Conservation (phyloP, 2,329 filamentous ascomycete species). For the Diplodia sapinea region DNA sequence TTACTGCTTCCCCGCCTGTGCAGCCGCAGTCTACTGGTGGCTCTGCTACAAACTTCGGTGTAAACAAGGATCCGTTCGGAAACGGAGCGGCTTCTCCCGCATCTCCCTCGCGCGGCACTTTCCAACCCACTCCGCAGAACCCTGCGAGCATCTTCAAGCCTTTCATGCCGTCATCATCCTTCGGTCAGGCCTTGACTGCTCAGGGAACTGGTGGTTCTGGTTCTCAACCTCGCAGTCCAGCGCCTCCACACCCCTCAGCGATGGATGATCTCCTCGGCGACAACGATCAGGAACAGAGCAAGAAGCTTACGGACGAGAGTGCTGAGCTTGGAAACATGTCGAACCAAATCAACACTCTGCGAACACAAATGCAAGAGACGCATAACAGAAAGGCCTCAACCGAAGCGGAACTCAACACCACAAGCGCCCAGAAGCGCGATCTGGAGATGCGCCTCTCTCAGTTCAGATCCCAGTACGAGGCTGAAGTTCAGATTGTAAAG, state of each 20-base stretch:
- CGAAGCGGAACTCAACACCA: constrained; percentile 81
- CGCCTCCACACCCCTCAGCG: constrained; percentile 54
- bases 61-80: constrained; percentile 68
- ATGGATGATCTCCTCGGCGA: constrained; percentile 91
- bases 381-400: constrained; percentile 79
- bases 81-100: constrained; percentile 59
- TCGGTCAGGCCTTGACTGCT: constrained; percentile 80
- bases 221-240: constrained; percentile 44
- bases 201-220: constrained; percentile 73
- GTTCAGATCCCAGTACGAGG: constrained; percentile 86
- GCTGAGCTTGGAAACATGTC: constrained; percentile 94
- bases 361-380: constrained; percentile 93
- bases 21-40: constrained; percentile 76
- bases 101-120: constrained; percentile 54
- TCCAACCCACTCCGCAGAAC: constrained; percentile 53
- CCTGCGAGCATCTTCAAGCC: constrained; percentile 74
- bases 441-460: constrained; percentile 89
- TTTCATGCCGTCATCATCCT: constrained; percentile 89
- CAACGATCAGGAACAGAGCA: constrained; percentile 84
- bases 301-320: constrained; percentile 85
- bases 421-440: constrained; percentile 85
- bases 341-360: constrained; percentile 89
- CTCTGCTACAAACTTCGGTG: constrained; percentile 55
- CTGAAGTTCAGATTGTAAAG: constrained; percentile 87
- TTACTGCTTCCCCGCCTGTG: constrained; percentile 56